A percentile compares a stretch with the other conserved stretches of the same genome.
Conservation (phyloP, 2,329 filamentous ascomycete genomes). For the Aspergillus proliferans region DNA sequence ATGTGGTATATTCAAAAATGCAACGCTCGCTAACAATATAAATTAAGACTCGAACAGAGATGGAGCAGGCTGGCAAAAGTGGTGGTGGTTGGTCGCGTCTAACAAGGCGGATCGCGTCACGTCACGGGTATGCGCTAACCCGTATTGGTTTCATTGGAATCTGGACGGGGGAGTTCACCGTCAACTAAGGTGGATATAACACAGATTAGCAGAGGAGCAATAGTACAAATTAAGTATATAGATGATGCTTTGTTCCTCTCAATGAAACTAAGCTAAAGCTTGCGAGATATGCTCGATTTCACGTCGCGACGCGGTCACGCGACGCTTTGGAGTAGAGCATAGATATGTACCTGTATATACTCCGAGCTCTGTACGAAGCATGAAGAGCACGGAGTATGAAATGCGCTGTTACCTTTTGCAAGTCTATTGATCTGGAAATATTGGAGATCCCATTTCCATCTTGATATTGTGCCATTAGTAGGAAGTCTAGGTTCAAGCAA, state of each 20-base stretch:
- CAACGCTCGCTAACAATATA: neutral
- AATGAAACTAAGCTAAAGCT: too few relatives aligned
- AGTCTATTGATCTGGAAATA: too few relatives aligned
- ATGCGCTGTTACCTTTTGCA: too few relatives aligned
- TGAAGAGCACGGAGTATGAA: too few relatives aligned
- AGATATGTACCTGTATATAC: too few relatives aligned
- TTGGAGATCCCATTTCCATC: too few relatives aligned
- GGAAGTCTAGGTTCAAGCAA: too few relatives aligned
- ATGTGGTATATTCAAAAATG: neutral
- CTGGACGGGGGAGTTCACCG: neutral
- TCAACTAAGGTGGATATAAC: neutral
- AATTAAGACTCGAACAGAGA: neutral
- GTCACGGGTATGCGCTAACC: conserved; percentile 21
- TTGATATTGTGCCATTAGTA: too few relatives aligned
- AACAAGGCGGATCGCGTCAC: conserved; percentile 4
- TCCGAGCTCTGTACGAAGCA: too few relatives aligned
- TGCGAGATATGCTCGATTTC: too few relatives aligned
- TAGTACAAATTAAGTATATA: neutral
- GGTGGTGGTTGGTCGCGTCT: conserved; percentile 11
- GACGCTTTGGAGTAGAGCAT: neutral
- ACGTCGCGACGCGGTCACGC: neutral
- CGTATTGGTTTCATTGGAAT: conserved; percentile 19
- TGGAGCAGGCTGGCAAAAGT: neutral
- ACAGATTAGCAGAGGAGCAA: neutral
- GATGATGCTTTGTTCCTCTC: neutral